Conservation (phyloP, 306 rosid species). For the Corylus avellana region DNA sequence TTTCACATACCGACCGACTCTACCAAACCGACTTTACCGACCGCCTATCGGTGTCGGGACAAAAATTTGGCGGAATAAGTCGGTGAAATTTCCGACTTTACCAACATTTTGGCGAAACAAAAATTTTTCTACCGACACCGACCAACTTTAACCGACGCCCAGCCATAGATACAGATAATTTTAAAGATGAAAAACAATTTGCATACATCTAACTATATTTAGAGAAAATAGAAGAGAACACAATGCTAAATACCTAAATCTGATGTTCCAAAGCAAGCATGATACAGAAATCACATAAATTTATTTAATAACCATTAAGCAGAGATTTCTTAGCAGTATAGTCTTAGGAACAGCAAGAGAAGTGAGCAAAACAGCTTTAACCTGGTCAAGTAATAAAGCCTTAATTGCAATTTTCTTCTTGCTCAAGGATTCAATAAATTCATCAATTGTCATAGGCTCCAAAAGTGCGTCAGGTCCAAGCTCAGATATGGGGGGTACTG, state of each 20-base stretch:
- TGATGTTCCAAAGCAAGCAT: background rate
- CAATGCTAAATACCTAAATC: background rate
- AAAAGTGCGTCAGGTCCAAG: conserved; percentile 94
- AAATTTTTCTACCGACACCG: too few relatives aligned
- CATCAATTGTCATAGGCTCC: conserved; percentile 70
- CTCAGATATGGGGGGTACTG: conserved; percentile 82
- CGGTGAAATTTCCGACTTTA: too few relatives aligned
- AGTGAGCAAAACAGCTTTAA: conserved; percentile 28
- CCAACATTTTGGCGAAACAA: too few relatives aligned
- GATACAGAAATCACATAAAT: background rate
- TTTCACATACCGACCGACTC: too few relatives aligned
- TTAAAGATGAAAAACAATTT: background rate
- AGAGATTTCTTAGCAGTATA: background rate
- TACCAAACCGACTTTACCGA: too few relatives aligned
- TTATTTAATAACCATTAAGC: background rate
- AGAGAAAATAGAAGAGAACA: background rate
- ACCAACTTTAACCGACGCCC: too few relatives aligned
- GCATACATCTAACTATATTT: background rate
- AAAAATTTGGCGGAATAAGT: too few relatives aligned
- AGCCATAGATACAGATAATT: background rate
- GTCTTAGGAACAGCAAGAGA: conserved; percentile 15
- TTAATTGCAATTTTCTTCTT: conserved; percentile 91
- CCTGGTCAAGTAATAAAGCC: conserved; percentile 91
- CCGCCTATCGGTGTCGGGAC: too few relatives aligned
- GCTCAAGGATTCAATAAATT: conserved; percentile 60